A percentile compares a stretch with the other conserved stretches of the same genome.
These are phyloP conservation scores for Trichoderma arundinaceum DNA, from an alignment of 2,329 filamentous ascomycete species.

Conservation along the genomic window DNA sequence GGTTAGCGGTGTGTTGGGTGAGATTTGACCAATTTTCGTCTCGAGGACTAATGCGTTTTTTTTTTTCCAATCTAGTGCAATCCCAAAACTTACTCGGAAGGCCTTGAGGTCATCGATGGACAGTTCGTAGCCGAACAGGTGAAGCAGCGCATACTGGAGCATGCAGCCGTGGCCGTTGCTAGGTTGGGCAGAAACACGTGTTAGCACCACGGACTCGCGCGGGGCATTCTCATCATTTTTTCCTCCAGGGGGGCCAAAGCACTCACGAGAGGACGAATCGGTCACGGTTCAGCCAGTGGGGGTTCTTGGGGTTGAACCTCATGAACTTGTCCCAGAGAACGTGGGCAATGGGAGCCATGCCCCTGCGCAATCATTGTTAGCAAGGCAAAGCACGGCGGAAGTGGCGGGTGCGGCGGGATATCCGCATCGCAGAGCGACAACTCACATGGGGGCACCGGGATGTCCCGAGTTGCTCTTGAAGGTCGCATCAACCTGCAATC, in stretches of 20 bases:
- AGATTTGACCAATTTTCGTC: not conserved
- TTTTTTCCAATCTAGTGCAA: conserved; percentile 1
- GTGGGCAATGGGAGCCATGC: conserved; percentile 92
- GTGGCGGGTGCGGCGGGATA: conserved; percentile 34
- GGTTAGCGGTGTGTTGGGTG: conserved; percentile 29
- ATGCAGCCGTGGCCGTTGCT: conserved; percentile 99
- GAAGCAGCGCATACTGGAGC: conserved; percentile 98
- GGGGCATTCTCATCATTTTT: not conserved
- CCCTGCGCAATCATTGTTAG: conserved; percentile 51
- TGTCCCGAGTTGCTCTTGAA: conserved; percentile 95
- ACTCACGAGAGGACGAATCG: conserved; percentile 99
- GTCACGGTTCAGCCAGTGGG: conserved; percentile 95
- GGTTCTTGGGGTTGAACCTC: conserved; percentile 99
- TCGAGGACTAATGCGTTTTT: not conserved
- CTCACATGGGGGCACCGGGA: conserved; percentile 94
- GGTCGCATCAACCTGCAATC: conserved; percentile 89
- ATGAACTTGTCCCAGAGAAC: conserved; percentile 99
- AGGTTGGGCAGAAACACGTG: conserved; percentile 30
- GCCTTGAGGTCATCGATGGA: conserved; percentile 90
- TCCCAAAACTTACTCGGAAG: conserved; percentile 78
- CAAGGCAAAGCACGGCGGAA: conserved; percentile 34
- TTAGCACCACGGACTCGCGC: conserved; percentile 5
- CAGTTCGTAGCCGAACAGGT: conserved; percentile 90
- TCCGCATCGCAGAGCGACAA: conserved; percentile 32
- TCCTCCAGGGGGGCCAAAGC: not conserved